Evolutionary conservation across 352 stramenopile genomes (phyloP).

Genomic region (Hyaloperonospora brassicae): DNA sequence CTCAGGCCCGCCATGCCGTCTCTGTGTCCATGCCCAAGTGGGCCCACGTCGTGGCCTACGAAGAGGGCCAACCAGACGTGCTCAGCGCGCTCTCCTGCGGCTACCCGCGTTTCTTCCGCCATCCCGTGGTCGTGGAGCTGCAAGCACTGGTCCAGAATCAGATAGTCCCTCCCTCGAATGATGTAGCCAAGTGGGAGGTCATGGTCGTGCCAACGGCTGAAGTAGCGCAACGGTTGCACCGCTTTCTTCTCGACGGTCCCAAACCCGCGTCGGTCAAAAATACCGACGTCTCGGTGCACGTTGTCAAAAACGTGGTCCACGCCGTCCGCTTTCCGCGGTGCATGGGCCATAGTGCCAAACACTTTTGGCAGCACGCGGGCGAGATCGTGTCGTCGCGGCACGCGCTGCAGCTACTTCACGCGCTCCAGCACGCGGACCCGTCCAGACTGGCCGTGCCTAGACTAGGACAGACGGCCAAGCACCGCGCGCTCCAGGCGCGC

Average conservation of each 20-base stretch:
- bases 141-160: conserved; percentile 26
- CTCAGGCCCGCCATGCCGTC: conserved; percentile 57
- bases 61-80: conserved; percentile 69
- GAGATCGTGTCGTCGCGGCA: conserved; percentile 88
- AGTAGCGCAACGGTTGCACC: conserved; percentile 47
- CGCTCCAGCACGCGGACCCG: conserved; percentile 23
- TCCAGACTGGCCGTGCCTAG: neutral
- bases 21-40: conserved; percentile 81
- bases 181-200: conserved; percentile 27
- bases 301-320: conserved; percentile 43
- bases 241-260: conserved; percentile 53
- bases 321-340: conserved; percentile 68
- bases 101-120: conserved; percentile 91
- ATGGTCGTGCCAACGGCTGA: conserved; percentile 44
- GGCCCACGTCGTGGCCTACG: conserved; percentile 86
- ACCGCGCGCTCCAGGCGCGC: conserved; percentile 39
- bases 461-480: conserved; percentile 13
- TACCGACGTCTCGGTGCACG: conserved; percentile 28
- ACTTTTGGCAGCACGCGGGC: conserved; percentile 91
- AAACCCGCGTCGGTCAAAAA: conserved; percentile 15
- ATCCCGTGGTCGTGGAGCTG: conserved; percentile 77
- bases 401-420: conserved; percentile 49
- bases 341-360: conserved; percentile 48
- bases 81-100: conserved; percentile 72
- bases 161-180: conserved; percentile 11